Evolutionary conservation across 1,284 basidiomycete genomes (phyloP), one percentile per base, ranked within the genome.

Genomic region (Moesziomyces antarcticus): DNA sequence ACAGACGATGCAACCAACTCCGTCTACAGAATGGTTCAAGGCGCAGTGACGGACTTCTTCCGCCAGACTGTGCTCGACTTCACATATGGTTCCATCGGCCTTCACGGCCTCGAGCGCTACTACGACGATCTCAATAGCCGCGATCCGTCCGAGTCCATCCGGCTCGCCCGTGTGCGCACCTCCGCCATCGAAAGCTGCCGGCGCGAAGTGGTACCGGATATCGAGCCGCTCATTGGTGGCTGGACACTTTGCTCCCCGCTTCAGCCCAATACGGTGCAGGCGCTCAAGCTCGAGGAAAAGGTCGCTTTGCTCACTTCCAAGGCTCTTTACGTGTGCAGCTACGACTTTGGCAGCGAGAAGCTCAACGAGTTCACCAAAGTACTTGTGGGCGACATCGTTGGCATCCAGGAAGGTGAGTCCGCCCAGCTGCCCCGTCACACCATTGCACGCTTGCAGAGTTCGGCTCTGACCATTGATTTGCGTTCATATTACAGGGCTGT

Each of bases 241-340:
- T 98, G 96, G 95, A 97, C 94, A 0, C 83, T 98, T 22, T 90
- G 97, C 77, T 90, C 93, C 0, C 95, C 96, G 0, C 88, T 90
- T 68, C 89, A 92, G 63, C 82, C 92, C 45, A 92, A 92, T 78
- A 54, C 91, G 89, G 78, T 93, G 92, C 74, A 72, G 40, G 57
- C 71, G 21, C 43, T 65, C 18, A 78, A 77, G 49, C 64, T 81
- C 11, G 94, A 97, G 85, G 95, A 98, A 87, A 97, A 97, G 83
- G 90, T 98, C 3, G 76, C 97, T 9, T 86, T 99, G 0, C 83
- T 99, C 5, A 91, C 88, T 43, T 86, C 82, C 33, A 86, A 85
- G 50, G 91, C 91, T 5, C 81, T 92, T 16, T 92, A 92, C 82
- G 87, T 91, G 14, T 80, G 77, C 55, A 74, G 56, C 91, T 93